These are phyloP conservation scores for Silene latifolia DNA, from an alignment of 148 eudicot species.

Conservation along the genomic window DNA sequence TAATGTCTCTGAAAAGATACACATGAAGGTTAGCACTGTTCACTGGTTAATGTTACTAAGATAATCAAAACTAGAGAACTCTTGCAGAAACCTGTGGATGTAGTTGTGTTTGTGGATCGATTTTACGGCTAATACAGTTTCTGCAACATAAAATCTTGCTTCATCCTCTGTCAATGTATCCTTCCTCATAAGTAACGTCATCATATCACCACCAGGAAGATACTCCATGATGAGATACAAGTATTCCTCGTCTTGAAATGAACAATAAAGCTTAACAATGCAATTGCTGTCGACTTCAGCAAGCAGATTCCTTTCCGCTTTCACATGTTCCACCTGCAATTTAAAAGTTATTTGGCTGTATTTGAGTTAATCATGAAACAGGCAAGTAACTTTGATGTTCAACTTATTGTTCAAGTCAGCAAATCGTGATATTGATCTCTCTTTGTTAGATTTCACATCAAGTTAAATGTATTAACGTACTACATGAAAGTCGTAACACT, in stretches of 20 bases:
- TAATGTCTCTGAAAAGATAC: constrained; percentile 68
- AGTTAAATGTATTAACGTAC: background rate
- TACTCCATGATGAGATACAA: constrained; percentile 95
- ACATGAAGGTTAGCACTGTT: background rate
- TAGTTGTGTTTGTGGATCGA: constrained; percentile 93
- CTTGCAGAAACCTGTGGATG: constrained; percentile 67
- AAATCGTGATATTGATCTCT: background rate
- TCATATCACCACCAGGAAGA: constrained; percentile 99
- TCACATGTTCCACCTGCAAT: constrained; percentile 15
- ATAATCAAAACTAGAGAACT: constrained; percentile 8
- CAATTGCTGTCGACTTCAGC: constrained; percentile 69
- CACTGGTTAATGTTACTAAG: background rate
- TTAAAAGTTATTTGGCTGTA: constrained; percentile 23
- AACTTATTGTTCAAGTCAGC: background rate
- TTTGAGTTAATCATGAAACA: background rate
- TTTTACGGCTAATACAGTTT: constrained; percentile 92
- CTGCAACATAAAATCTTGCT: constrained; percentile 88
- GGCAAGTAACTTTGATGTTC: background rate
- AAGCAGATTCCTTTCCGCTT: constrained; percentile 9
- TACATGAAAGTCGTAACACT: background rate
- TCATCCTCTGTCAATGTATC: constrained; percentile 88
- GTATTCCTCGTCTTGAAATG: constrained; percentile 92
- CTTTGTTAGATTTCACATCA: background rate
- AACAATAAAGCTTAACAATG: constrained; percentile 90
- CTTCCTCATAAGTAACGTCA: constrained; percentile 96